Conservation (phyloP, 768 basidiomycete species). For the Tephrocybe rancida region DNA sequence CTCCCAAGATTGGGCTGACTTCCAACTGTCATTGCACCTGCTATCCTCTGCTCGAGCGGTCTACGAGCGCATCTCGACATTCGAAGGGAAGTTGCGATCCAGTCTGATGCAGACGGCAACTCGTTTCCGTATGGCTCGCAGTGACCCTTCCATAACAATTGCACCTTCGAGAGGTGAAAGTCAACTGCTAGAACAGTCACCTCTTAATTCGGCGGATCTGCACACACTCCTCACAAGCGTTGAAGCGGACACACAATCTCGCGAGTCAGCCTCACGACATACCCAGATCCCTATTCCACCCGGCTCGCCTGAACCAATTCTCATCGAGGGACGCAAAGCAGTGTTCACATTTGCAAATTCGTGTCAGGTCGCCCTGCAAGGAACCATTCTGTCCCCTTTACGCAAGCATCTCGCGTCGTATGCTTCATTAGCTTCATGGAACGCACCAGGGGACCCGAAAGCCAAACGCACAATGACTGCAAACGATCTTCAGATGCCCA, state of each 20-base stretch:
- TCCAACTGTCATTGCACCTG: conserved; percentile 82
- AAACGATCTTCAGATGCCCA: conserved; percentile 74
- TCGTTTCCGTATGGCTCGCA: conserved; percentile 57
- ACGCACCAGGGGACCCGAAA: conserved; percentile 50
- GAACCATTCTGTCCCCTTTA: conserved; percentile 84
- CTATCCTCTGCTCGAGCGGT: conserved; percentile 80
- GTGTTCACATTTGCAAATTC: conserved; percentile 67
- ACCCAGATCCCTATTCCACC: conserved; percentile 30
- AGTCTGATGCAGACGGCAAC: conserved; percentile 61
- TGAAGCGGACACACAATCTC: conserved; percentile 40
- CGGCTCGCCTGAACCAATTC: conserved; percentile 40
- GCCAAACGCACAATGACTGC: conserved; percentile 44
- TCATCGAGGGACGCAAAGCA: conserved; percentile 55
- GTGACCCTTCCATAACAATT: conserved; percentile 55
- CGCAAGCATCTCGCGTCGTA: conserved; percentile 74
- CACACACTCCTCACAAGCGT: conserved; percentile 58
- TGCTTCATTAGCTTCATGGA: conserved; percentile 69
- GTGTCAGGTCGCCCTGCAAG: conserved; percentile 79
- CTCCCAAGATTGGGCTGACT: conserved; percentile 84
- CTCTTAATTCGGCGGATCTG: conserved; percentile 81
- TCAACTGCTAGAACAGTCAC: conserved; percentile 79
- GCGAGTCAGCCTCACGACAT: conserved; percentile 31
- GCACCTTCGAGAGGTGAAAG: conserved; percentile 68
- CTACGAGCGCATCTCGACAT: conserved; percentile 62
- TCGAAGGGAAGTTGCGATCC: conserved; percentile 71